Base-by-base conservation (phyloP, 1,284 basidiomycete species). In the Coniferiporia weirii region DNA sequence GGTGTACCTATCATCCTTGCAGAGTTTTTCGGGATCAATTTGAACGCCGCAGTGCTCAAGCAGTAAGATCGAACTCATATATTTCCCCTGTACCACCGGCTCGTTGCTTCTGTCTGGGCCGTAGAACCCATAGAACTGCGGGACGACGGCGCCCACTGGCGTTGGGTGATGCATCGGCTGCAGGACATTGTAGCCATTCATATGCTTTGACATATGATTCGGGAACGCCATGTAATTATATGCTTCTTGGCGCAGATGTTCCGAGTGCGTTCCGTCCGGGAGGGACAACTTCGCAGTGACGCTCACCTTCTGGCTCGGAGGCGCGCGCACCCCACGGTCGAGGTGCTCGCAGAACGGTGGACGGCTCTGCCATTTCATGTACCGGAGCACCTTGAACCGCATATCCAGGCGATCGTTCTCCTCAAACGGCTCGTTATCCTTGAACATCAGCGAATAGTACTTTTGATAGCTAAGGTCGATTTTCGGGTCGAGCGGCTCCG, bases 91-190 rank as follows among this genome's bases (percentile, higher is more conserved):
- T 35, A 56, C 43, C 40, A 59, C 17, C 32, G 56, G 20, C 20
- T 59, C 47, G 48, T 54, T 52, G 17, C 56, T 49, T 44, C 51
- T 38, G 35, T 50, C 65, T 0, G 65, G 68, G 1, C 4, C 53
- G 49, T 75, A 76, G 56, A 68, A 73, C 7, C 76, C 75, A 45
- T 74, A 76, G 56, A 74, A 75, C 57, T 75, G 74, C 1, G 75
- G 75, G 0, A 72, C 70, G 40, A 75, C 52, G 0, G 74, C 75
- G 1, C 64, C 53, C 17, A 73, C 67, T 1, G 71, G 74, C 1
- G 75, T 71, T 15, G 70, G 54, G 36, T 66, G 47, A 15, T 62
- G 35, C 4, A 70, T 44, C 17, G 71, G 71, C 3, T 34, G 8
- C 0, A 72, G 35, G 50, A 70, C 48, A 19, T 70, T 70, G 47